These are phyloP conservation scores for Penicillium sclerotigenum DNA, from an alignment of 2,329 filamentous ascomycete genomes.

Conservation along the genomic window DNA sequence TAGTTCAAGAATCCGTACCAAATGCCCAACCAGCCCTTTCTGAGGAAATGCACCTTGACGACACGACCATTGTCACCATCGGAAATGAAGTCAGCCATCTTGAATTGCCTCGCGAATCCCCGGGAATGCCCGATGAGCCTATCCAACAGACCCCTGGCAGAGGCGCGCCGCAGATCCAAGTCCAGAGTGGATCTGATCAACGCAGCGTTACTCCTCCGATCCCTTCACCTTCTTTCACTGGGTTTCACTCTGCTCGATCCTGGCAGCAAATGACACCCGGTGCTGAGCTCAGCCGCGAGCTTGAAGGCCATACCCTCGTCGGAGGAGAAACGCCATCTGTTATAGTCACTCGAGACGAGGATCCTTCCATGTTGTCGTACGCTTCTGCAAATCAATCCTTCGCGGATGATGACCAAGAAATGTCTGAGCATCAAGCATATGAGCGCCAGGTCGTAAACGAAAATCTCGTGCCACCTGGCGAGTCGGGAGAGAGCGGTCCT, in stretches of 20 bases:
- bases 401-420: constrained; percentile 1
- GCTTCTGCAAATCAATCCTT: constrained; percentile 20
- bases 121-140: constrained; percentile 9
- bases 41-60: constrained; percentile 12
- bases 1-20: constrained; percentile 26
- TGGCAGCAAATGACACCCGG: constrained; percentile 16
- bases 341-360: constrained; percentile 11
- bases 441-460: constrained; percentile 18
- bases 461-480: background rate
- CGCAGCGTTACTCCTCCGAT: constrained; percentile 16
- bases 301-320: constrained; percentile 24
- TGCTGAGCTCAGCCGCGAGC: constrained; percentile 5
- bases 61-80: constrained; percentile 21
- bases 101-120: constrained; percentile 9
- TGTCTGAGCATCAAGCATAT: background rate
- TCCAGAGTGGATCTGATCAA: constrained; percentile 12
- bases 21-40: constrained; percentile 9
- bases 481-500: constrained; percentile 5
- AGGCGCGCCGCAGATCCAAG: constrained; percentile 5
- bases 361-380: constrained; percentile 17
- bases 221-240: constrained; percentile 22
- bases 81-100: constrained; percentile 15
- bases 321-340: constrained; percentile 14
- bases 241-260: constrained; percentile 22
- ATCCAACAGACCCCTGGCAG: constrained; percentile 12